Evolutionary conservation across 2,329 filamentous ascomycete species (phyloP), one percentile per base, ranked within the genome.

Genomic region (Didymella pomorum): DNA sequence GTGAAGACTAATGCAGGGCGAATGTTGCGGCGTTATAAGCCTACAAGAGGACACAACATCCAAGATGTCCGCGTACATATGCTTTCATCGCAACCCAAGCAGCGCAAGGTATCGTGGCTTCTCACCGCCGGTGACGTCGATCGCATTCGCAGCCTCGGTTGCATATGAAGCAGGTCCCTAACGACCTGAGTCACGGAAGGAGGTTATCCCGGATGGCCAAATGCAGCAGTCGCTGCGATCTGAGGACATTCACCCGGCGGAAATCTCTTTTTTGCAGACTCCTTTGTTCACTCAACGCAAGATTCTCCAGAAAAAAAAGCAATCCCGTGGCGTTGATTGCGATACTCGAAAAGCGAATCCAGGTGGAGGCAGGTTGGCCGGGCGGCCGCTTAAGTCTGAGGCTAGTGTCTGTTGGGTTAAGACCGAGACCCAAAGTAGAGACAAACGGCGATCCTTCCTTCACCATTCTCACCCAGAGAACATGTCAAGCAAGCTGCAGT

Each of bases 121-220:
- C 29, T 20, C 11, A 9, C 29, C 28, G 51, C 42, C 16, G n/a
- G 25, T 53, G 51, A 47, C 26, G 51, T 53, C 18, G 18, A 39
- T 39, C 35, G 35, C 43, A 25, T 29, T 21, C 28, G 31, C 29
- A 41, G 33, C 41, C 48, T 51, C 46, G 47, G 47, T 42, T 39
- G 31, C 39, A 33, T 35, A 35, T 25, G 29, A 46, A 39, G 25
- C 20, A 41, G 12, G 43, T 35, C 31, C 31, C 6, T n/a, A 16
- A 31, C 16, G 43, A 25, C 28, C 9, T 29, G 42, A 12, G 25
- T 29, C 42, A 42, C 39, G 39, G 21, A 42, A 42, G 11, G 39
- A 11, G 20, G 21, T 14, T 42, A 4, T 25, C 20, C 20, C 39
- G 12, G 11, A 20, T 18, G 21, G 11, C 6, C 21, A 23, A 42